phyloP scores from a whole-genome alignment of 1,284 basidiomycete species.

The Ceratobasidium theobromae region DNA sequence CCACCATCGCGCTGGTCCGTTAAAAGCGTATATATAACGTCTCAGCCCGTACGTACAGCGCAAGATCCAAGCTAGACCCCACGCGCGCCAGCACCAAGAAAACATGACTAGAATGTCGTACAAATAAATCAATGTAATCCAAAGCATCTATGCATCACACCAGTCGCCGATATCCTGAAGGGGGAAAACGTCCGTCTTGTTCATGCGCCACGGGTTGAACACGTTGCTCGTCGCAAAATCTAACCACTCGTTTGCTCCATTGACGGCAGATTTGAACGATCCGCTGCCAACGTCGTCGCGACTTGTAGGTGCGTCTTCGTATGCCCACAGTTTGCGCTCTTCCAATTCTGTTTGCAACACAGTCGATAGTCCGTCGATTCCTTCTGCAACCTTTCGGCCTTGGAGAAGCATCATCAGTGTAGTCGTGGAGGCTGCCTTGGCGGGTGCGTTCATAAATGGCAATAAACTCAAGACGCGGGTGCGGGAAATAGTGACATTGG shows the following conservation, averaged over 20 bases:
- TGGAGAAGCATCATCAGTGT: neutral
- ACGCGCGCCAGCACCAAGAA: neutral
- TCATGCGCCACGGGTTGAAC: constrained; percentile 28
- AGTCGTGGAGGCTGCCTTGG: neutral
- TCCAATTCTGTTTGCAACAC: neutral
- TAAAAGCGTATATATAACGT: too few species aligned
- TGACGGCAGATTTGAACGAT: neutral
- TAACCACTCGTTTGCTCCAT: constrained; percentile 19
- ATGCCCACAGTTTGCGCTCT: constrained; percentile 21
- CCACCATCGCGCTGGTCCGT: too few species aligned
- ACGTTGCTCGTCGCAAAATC: neutral
- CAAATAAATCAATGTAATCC: neutral
- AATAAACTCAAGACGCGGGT: constrained; percentile 1
- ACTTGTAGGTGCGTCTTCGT: constrained; percentile 10
- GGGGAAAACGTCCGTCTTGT: neutral
- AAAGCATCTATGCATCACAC: constrained; percentile 12
- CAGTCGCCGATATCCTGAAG: constrained; percentile 24
- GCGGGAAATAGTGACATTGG: constrained; percentile 23
- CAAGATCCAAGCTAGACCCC: neutral
- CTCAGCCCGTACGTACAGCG: too few species aligned
- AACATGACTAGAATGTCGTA: neutral
- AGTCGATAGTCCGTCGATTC: constrained; percentile 1
- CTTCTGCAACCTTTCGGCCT: constrained; percentile 18
- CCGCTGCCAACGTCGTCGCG: constrained; percentile 20
- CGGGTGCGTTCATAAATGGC: constrained; percentile 22